Percentiles rank a stretch among this genome's conserved stretches.
phyloP scores from a whole-genome alignment of 495 filamentous ascomycete genomes.

The Penicillium soppii region DNA sequence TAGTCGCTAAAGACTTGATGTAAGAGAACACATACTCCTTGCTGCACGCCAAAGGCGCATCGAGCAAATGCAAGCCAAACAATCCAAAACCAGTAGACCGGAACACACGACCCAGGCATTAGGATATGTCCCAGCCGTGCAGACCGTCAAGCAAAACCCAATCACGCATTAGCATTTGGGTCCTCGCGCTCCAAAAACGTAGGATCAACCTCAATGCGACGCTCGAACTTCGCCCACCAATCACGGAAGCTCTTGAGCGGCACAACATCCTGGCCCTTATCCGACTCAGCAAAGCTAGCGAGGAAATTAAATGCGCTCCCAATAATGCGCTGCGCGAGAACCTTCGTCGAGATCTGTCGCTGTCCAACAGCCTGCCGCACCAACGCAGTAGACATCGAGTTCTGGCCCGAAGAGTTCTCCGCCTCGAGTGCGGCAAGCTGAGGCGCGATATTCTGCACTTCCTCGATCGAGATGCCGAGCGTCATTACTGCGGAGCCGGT shows the following conservation, averaged over 20 bases:
- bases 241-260: conserved; percentile 89
- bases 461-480: conserved; percentile 83
- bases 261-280: conserved; percentile 74
- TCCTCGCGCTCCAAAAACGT: conserved; percentile 83
- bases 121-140: too few species aligned
- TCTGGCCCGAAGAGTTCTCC: conserved; percentile 19
- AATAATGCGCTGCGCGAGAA: conserved; percentile 89
- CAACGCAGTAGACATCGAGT: conserved; percentile 21
- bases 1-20: conserved; percentile 4
- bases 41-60: neutral
- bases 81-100: neutral
- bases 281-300: conserved; percentile 71
- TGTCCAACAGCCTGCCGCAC: conserved; percentile 24
- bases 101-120: too few species aligned
- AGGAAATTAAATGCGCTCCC: conserved; percentile 97
- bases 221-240: conserved; percentile 98
- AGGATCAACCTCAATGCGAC: conserved; percentile 79
- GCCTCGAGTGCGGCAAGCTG: conserved; percentile 61
- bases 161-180: conserved; percentile 28
- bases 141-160: conserved; percentile 1
- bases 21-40: conserved; percentile 4
- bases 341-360: conserved; percentile 57
- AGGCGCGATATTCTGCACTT: conserved; percentile 63
- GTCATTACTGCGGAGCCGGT: conserved; percentile 45
- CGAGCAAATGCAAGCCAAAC: neutral